These are phyloP conservation scores for Rhazya stricta DNA, from an alignment of 257 asterid species.

Conservation along the genomic window DNA sequence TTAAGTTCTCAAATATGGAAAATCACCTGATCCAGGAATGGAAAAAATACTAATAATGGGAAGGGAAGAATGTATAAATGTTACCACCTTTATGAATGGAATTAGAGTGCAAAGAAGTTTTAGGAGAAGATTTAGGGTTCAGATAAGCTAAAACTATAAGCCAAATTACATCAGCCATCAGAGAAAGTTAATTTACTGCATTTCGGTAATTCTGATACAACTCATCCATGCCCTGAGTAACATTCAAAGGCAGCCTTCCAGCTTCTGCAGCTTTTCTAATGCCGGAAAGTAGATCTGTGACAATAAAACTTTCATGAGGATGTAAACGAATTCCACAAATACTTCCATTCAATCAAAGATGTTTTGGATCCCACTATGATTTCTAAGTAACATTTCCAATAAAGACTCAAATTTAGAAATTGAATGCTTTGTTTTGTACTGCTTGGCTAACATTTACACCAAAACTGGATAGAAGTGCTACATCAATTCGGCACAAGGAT, in stretches of 20 bases:
- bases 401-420: background rate
- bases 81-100: conserved; percentile 7
- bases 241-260: conserved; percentile 62
- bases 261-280: conserved; percentile 68
- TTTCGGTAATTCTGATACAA: conserved; percentile 72
- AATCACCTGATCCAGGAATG: background rate
- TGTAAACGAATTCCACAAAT: background rate
- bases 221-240: conserved; percentile 82
- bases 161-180: conserved; percentile 24
- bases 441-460: background rate
- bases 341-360: background rate
- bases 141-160: conserved; percentile 13
- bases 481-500: background rate
- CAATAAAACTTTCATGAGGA: conserved; percentile 21
- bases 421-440: background rate
- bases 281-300: conserved; percentile 66
- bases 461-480: background rate
- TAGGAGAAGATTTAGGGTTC: background rate
- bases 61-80: background rate
- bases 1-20: background rate
- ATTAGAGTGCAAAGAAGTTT: conserved; percentile 2
- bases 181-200: conserved; percentile 62
- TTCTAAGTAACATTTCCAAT: background rate
- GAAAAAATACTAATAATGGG: background rate
- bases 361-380: background rate